Evolutionary conservation across 169 alveolate species (phyloP), one percentile per base, ranked within the genome.

Genomic region (Babesia ovata): DNA sequence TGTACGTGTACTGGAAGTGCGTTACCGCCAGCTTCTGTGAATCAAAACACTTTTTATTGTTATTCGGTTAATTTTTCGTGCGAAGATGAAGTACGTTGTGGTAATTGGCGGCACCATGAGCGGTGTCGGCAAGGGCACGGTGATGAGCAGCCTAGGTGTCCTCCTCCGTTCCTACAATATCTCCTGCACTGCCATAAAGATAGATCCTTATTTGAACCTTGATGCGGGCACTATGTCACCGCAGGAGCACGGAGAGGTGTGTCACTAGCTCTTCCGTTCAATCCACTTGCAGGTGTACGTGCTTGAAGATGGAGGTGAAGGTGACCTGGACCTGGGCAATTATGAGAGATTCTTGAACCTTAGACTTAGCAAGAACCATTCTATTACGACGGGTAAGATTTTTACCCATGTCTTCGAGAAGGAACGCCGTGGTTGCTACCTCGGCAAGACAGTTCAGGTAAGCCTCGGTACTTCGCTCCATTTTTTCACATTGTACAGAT

Each of bases 211-310:
- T 81, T 93, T 96, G 53, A 95, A 94, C 63, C 78, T 88, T 21
- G 98, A 96, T 79, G 98, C 98, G 19, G 99, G 99, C 33, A 95
- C 98, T 16, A 96, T 97, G 98, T 92, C 98, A 57, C 99, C 99
- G 28, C 93, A 92, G 67, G 99, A 95, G 84, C 99, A 97, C 76
- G 98, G 99, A 16, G 99, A 97, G 84, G 98, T 95, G 36, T 87
- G 77, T 71, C 77, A 60, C 19, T 56, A 50, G 44, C 39, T 56
- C 62, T 61, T 24, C 14, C 13, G 19, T 17, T 48, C 12, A 13
- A 26, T 22, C 39, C 17, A 19, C 9, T 13, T 22, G n/a, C 54
- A 83, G 90, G 90, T 83, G 22, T 90, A 84, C 77, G 98, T 96
- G 28, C 91, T 97, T 45, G 97, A 96, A 46, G 99, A 97, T 69